Conservation (phyloP, 768 basidiomycete species). For the Gautieria morchelliformis region DNA sequence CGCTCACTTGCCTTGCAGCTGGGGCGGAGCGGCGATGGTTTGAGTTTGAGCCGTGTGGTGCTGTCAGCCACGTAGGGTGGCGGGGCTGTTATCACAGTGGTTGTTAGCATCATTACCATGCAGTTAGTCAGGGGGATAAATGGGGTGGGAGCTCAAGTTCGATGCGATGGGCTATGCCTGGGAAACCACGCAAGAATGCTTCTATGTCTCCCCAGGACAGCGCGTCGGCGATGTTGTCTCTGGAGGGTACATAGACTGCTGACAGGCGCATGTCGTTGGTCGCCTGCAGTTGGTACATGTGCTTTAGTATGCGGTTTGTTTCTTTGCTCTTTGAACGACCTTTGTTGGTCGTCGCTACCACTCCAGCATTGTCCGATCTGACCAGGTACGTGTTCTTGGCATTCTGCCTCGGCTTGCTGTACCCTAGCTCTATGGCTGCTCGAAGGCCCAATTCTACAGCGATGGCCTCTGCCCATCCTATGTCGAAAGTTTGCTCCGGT, state of each 20-base stretch:
- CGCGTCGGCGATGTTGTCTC: conserved; percentile 22
- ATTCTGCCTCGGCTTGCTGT: conserved; percentile 22
- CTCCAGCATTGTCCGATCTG: too few relatives aligned
- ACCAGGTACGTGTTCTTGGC: too few relatives aligned
- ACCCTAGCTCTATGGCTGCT: background rate
- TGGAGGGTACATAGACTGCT: conserved; percentile 15
- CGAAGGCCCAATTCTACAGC: conserved; percentile 27
- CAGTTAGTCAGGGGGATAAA: background rate
- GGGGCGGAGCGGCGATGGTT: conserved; percentile 17
- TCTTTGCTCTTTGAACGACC: too few relatives aligned
- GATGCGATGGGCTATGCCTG: conserved; percentile 3
- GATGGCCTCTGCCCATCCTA: conserved; percentile 31
- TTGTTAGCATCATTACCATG: background rate
- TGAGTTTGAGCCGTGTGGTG: conserved; percentile 8
- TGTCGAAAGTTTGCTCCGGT: conserved; percentile 18
- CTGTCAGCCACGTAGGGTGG: background rate
- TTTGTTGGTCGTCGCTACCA: too few relatives aligned
- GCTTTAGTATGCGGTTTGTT: conserved; percentile 22
- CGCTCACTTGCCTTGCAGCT: conserved; percentile 16
- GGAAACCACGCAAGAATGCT: conserved; percentile 14
- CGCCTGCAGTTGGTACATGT: conserved; percentile 16
- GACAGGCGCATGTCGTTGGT: conserved; percentile 8
- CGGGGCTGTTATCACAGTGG: too few relatives aligned
- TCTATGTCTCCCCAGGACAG: conserved; percentile 22
- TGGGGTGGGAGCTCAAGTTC: background rate